Percentiles rank a stretch among this genome's conserved stretches.
These are phyloP conservation scores for Allium cepa DNA, from an alignment of 106 monocot genomes.

Conservation along the genomic window DNA sequence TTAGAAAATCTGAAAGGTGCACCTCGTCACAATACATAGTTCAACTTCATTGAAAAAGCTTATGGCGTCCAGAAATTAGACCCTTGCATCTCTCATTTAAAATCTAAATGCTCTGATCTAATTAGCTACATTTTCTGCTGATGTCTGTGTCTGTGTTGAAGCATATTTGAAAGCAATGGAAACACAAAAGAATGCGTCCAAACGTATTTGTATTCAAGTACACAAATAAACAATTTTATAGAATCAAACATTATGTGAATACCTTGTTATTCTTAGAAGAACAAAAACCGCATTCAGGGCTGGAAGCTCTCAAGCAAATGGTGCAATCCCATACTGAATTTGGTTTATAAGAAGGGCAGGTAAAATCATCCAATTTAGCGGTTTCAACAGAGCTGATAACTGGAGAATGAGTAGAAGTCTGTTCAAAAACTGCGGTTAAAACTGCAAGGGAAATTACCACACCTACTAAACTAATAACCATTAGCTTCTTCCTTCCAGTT, in stretches of 20 bases:
- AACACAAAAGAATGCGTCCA: too few species aligned
- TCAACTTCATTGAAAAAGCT: too few species aligned
- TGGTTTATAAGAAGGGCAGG: constrained; percentile 46
- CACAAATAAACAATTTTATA: too few species aligned
- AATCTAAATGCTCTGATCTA: too few species aligned
- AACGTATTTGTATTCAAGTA: too few species aligned
- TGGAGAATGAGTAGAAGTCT: constrained; percentile 50
- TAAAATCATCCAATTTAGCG: constrained; percentile 21
- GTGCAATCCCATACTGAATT: constrained; percentile 31
- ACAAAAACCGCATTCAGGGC: constrained; percentile 73
- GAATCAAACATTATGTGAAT: background rate
- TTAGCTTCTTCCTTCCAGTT: constrained; percentile 64
- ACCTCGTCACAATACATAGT: too few species aligned
- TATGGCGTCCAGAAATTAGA: too few species aligned
- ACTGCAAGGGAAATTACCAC: constrained; percentile 49
- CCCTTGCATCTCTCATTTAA: too few species aligned
- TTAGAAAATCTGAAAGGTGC: too few species aligned
- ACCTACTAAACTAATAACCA: constrained; percentile 50
- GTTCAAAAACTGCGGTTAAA: constrained; percentile 52
- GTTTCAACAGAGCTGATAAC: constrained; percentile 32
- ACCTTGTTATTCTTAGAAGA: constrained; percentile 59
- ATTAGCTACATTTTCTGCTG: too few species aligned
- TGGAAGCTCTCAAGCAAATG: constrained; percentile 54
- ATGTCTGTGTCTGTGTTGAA: too few species aligned
- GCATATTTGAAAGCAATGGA: too few species aligned